Base-by-base conservation (phyloP, 139 green algal genomes). In the Diplosphaera chodatii region DNA sequence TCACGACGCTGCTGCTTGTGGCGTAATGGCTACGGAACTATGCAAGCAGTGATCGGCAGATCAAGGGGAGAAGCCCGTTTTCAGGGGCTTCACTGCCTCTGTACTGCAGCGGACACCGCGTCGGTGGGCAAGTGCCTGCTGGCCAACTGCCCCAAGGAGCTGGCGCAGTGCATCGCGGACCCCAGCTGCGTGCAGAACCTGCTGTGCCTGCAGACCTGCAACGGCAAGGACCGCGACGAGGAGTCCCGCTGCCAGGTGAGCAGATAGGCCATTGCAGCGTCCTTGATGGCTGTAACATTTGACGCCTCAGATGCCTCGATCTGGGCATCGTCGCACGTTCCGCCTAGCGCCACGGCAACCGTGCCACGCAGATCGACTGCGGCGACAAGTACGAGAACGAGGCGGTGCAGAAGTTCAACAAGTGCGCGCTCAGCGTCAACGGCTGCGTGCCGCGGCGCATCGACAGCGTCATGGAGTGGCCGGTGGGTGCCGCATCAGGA, bases 391-490 rank as follows among this genome's bases (percentile, higher is more conserved):
- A 95, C 78, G 72, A 82, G n/a, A 85, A 93, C 74, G 72, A 80
- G 23, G 89, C 89, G 0, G 78, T 96, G 2, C 75, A 88, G 32
- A 71, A 80, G 2, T 97, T 97, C 85, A 94, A 90, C 74, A 82
- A 84, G 8, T 97, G 91, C 74, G 91, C 91, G 3, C 79, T 97
- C 27, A 89, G 82, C 65, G 79, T 93, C 29, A 85, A 94, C 74
- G 88, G 88, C 77, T 97, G 91, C 75, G 91, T 97, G 29, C 88
- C 90, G 8, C 86, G 95, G 80, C 82, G 83, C 28, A 69, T 84
- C 34, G 88, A 94, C 66, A 66, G 77, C 25, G 77, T 48, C 20
- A 20, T 4, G 25, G 59, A 30, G 3, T 75, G 62, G 25, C 70
- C 59, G 27, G 80, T 87, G 18, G 25, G 48, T 3, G n/a, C n/a